Conservation (phyloP, 2,329 filamentous ascomycete genomes). For the Colletotrichum tamarilloi region DNA sequence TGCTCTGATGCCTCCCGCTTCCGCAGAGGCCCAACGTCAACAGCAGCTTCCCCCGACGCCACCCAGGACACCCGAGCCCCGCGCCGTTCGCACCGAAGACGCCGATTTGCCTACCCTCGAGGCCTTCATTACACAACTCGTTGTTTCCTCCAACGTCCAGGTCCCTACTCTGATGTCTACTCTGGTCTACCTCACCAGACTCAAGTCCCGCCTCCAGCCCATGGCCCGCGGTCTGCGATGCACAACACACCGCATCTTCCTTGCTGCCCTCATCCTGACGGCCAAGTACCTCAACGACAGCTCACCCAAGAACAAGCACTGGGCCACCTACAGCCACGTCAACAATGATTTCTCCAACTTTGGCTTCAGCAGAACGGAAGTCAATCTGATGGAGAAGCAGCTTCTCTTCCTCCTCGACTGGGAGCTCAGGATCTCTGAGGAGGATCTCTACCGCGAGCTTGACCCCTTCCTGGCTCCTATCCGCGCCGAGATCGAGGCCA, state of each 20-base stretch:
- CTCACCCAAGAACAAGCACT: constrained; percentile 99
- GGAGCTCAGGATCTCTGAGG: constrained; percentile 86
- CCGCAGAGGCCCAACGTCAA: constrained; percentile 49
- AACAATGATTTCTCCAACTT: constrained; percentile 75
- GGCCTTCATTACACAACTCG: constrained; percentile 90
- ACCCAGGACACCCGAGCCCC: constrained; percentile 60
- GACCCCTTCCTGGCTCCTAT: constrained; percentile 91
- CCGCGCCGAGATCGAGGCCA: constrained; percentile 67
- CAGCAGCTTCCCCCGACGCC: constrained; percentile 59
- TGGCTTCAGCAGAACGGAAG: constrained; percentile 92
- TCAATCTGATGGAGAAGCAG: constrained; percentile 99
- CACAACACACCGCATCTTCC: constrained; percentile 97
- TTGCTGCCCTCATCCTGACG: constrained; percentile 84
- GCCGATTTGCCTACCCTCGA: constrained; percentile 81
- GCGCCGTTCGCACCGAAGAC: constrained; percentile 57
- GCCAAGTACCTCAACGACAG: constrained; percentile 99
- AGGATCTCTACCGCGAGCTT: constrained; percentile 88
- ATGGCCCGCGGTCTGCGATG: constrained; percentile 97
- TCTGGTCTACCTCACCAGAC: constrained; percentile 88
- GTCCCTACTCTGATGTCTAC: constrained; percentile 97
- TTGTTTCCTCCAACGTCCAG: constrained; percentile 94
- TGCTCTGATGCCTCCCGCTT: constrained; percentile 60
- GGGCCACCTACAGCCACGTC: constrained; percentile 91
- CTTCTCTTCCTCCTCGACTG: constrained; percentile 94
- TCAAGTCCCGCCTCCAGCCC: constrained; percentile 87